These are phyloP conservation scores for Cladosporium sp. DNA, from an alignment of 2,329 filamentous ascomycete genomes.

Conservation along the genomic window DNA sequence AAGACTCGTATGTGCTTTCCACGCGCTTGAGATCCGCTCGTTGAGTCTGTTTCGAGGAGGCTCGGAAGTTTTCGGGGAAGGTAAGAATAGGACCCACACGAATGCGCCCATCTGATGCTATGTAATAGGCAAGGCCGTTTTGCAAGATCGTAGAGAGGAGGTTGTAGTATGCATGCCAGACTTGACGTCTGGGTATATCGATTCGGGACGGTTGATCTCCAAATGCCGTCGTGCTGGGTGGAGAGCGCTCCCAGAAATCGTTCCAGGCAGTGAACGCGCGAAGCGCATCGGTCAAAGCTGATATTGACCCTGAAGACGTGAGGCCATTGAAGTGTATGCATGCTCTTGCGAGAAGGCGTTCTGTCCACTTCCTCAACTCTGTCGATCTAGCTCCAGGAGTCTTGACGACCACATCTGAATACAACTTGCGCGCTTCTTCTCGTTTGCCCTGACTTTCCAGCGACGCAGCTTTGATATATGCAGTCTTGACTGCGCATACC, in stretches of 20 bases:
- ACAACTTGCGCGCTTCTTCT: slow-evolving; percentile 21
- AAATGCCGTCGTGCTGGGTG: slow-evolving; percentile 20
- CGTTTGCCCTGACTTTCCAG: slow-evolving; percentile 23
- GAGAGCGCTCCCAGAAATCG: slow-evolving; percentile 55
- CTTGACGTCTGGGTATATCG: slow-evolving; percentile 49
- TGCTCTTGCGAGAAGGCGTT: slow-evolving; percentile 27
- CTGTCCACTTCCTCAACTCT: slow-evolving; percentile 31
- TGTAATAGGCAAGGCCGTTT: slow-evolving; percentile 54
- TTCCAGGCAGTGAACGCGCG: slow-evolving; percentile 59
- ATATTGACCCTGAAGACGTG: slow-evolving; percentile 19
- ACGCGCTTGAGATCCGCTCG: slow-evolving; percentile 73
- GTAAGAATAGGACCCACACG: neutral
- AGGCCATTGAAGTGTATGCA: slow-evolving; percentile 27
- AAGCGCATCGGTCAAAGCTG: slow-evolving; percentile 22
- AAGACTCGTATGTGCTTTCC: slow-evolving; percentile 72
- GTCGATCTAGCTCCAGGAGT: slow-evolving; percentile 27
- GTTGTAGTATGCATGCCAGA: slow-evolving; percentile 84
- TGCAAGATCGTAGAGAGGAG: slow-evolving; percentile 73
- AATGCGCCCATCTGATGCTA: slow-evolving; percentile 1
- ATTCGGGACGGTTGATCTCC: slow-evolving; percentile 29
- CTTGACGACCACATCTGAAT: slow-evolving; percentile 17
- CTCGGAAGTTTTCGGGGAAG: slow-evolving; percentile 22
- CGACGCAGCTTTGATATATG: slow-evolving; percentile 28
- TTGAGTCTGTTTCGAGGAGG: slow-evolving; percentile 42
- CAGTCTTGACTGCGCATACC: slow-evolving; percentile 55